Evolutionary conservation across 2,329 filamentous ascomycete genomes (phyloP).

Genomic region (Fusarium pseudoanthophilum): DNA sequence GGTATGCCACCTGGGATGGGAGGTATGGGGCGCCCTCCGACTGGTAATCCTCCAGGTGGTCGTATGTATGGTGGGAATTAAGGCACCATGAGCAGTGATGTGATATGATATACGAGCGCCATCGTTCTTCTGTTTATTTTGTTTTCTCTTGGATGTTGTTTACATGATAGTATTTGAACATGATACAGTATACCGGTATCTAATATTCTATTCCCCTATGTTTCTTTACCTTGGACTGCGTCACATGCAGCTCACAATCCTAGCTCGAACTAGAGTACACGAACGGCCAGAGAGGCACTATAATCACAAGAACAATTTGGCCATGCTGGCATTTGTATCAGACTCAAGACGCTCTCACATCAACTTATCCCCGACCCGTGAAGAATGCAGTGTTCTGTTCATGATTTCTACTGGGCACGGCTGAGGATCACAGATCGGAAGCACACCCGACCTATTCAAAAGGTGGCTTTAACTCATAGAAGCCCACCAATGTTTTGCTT

Average conservation of each 20-base stretch:
- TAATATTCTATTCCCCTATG: neutral
- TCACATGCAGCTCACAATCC: neutral
- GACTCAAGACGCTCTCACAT: neutral
- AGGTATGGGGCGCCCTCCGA: slow-evolving; percentile 30
- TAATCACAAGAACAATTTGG: neutral
- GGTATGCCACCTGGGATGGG: slow-evolving; percentile 34
- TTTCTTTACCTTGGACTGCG: neutral
- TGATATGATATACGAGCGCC: neutral
- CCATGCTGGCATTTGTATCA: neutral
- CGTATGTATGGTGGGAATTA: slow-evolving; percentile 45
- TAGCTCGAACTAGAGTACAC: neutral
- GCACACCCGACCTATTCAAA: neutral
- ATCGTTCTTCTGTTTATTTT: neutral
- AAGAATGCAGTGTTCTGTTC: neutral
- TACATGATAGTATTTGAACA: neutral
- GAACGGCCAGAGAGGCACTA: neutral
- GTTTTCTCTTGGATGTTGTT: neutral
- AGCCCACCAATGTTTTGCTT: neutral
- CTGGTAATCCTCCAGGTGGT: slow-evolving; percentile 28
- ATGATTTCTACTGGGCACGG: neutral
- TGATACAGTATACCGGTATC: neutral
- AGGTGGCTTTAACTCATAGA: neutral
- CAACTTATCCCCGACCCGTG: neutral
- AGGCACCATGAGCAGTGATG: slow-evolving; percentile 17
- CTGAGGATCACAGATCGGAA: too few relatives aligned